These are phyloP conservation scores for Kwoniella botswanensis DNA, from an alignment of 768 basidiomycete species.

Conservation along the genomic window DNA sequence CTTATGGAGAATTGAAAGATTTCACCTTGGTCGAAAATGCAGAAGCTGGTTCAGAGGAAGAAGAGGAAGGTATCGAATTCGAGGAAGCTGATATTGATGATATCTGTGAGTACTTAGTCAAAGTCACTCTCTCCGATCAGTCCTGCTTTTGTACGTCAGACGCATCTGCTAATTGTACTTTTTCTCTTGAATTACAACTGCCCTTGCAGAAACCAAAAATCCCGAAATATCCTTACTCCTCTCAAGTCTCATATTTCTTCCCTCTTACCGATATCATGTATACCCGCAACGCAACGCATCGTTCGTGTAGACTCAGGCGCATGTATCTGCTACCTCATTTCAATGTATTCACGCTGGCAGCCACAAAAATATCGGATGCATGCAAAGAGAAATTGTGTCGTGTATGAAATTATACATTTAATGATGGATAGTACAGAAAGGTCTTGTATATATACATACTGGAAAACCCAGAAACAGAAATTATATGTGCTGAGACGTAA, in stretches of 20 bases:
- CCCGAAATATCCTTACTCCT: background rate
- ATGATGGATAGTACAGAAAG: too few species aligned
- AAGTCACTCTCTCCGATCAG: background rate
- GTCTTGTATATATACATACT: too few species aligned
- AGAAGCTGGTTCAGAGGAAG: constrained; percentile 44
- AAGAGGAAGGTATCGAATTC: constrained; percentile 58
- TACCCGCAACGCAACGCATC: constrained; percentile 7
- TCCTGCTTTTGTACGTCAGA: background rate
- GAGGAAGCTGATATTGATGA: constrained; percentile 59
- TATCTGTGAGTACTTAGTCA: constrained; percentile 43
- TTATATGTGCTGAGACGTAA: too few species aligned
- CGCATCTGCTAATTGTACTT: background rate
- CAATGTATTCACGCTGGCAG: background rate
- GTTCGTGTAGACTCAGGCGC: background rate
- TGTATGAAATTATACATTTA: too few species aligned
- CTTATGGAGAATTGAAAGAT: constrained; percentile 95
- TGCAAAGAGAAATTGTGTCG: too few species aligned
- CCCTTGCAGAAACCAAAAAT: background rate
- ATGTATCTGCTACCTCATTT: constrained; percentile 3
- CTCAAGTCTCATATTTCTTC: background rate
- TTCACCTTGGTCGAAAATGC: constrained; percentile 94
- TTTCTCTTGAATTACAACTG: background rate
- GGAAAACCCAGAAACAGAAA: too few species aligned
- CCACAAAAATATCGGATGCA: background rate
- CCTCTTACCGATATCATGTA: background rate